Base-by-base conservation (phyloP, 177 flowering plant species). In the Vitis hybrid region DNA sequence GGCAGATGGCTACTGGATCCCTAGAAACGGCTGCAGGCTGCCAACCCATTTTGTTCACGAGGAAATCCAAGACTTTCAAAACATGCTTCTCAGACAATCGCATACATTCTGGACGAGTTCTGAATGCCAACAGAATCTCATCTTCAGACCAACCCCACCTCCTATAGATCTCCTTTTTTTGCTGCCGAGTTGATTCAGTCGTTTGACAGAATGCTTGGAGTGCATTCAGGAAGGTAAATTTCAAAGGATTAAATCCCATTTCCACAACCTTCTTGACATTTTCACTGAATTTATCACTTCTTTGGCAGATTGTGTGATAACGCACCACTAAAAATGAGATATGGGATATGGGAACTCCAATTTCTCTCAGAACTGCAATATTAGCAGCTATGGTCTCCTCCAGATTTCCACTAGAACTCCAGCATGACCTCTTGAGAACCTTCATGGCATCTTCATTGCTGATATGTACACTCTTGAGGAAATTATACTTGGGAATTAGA, bases 231-330 rank as follows among this genome's bases (percentile, higher is more conserved):
- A 72, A 72, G 7, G 2, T 13, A 7, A 8, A 48, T 45, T 7
- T 56, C 18, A 51, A 50, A 50, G 69, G 65, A 16, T 72, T 22
- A 57, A 60, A 67, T 12, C 70, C 75, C 65, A 66, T 60, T 60
- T 51, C 59, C 55, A 56, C 52, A 14, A 33, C n/a, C 21, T 60
- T 52, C 51, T 58, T 39, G 14, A 66, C 75, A 21, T 33, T 13
- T 56, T 51, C 57, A 15, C 45, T 18, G 19, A 72, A 72, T 7
- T 19, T 33, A 8, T 29, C 75, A 33, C 14, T 18, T 5, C 57
- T 50, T 13, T 5, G 16, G 7, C 3, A 0, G 3, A 63, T 2
- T 14, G n/a, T 39, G 22, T 52, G 21, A 16, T 39, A 12, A 21
- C 7, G 10, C 12, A 18, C 31, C 10, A 67, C 2, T 19, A 56